These are phyloP conservation scores for Metroxylon sagu DNA, from an alignment of 176 grass and related monocot genomes.

Conservation along the genomic window DNA sequence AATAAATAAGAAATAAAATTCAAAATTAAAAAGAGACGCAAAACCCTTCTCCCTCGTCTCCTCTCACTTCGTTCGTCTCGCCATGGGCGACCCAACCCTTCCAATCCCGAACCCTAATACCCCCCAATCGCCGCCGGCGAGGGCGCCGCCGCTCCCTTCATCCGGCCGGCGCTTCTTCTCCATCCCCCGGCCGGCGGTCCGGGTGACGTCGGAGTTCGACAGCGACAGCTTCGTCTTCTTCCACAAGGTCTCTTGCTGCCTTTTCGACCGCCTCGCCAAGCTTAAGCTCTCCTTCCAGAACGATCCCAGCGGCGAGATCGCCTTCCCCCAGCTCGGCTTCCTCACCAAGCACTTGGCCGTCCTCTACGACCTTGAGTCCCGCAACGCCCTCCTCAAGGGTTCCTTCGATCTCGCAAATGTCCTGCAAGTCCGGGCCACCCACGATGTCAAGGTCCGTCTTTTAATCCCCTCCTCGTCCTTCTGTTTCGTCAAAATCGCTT, in stretches of 20 bases:
- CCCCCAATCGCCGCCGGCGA: neutral
- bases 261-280: conserved; percentile 44
- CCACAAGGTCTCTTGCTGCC: conserved; percentile 43
- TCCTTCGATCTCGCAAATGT: conserved; percentile 19
- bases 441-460: conserved; percentile 30
- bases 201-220: conserved; percentile 55
- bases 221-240: conserved; percentile 30
- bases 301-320: conserved; percentile 13
- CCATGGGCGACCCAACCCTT: conserved; percentile 26
- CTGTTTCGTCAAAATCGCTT: neutral
- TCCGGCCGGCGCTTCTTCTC: neutral
- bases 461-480: neutral
- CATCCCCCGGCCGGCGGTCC: conserved; percentile 17
- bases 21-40: too few relatives aligned
- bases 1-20: too few relatives aligned
- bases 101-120: conserved; percentile 22
- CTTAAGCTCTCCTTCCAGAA: conserved; percentile 32
- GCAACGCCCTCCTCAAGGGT: conserved; percentile 26
- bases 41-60: neutral
- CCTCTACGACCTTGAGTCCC: conserved; percentile 30
- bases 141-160: conserved; percentile 7
- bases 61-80: conserved; percentile 13
- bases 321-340: conserved; percentile 27
- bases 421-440: conserved; percentile 22
- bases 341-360: conserved; percentile 35